Evolutionary conservation across 352 stramenopile genomes (phyloP).

Genomic region (Globisporangium okanoganense): DNA sequence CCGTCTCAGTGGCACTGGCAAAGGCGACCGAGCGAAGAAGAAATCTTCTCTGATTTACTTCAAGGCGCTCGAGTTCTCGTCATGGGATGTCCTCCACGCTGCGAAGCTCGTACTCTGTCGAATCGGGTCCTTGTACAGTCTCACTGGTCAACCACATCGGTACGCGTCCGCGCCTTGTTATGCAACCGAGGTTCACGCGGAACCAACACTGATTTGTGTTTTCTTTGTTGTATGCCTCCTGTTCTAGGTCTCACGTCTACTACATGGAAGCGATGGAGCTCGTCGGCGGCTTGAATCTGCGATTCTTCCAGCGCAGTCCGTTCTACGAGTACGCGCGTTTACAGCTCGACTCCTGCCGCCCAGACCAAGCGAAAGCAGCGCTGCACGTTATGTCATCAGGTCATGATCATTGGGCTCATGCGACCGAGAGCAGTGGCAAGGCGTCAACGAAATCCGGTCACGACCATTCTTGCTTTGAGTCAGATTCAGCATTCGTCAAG

Average conservation of each 20-base stretch:
- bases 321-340: constrained; percentile 68
- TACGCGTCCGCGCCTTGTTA: constrained; percentile 15
- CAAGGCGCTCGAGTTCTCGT: constrained; percentile 62
- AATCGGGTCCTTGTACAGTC: constrained; percentile 53
- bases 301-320: constrained; percentile 45
- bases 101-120: constrained; percentile 56
- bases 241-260: constrained; percentile 39
- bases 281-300: constrained; percentile 54
- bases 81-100: constrained; percentile 61
- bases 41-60: constrained; percentile 44
- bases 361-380: constrained; percentile 42
- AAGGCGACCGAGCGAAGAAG: constrained; percentile 8
- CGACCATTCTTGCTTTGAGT: constrained; percentile 12
- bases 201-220: neutral
- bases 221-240: neutral
- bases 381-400: constrained; percentile 32
- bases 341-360: constrained; percentile 42
- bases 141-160: constrained; percentile 46
- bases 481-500: constrained; percentile 29
- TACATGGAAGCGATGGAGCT: constrained; percentile 66
- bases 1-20: neutral
- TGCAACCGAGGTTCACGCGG: neutral
- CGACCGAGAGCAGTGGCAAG: neutral
- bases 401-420: neutral
- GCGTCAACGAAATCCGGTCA: neutral